phyloP scores from a whole-genome alignment of 768 basidiomycete species.

The Hypholoma sublateritium region DNA sequence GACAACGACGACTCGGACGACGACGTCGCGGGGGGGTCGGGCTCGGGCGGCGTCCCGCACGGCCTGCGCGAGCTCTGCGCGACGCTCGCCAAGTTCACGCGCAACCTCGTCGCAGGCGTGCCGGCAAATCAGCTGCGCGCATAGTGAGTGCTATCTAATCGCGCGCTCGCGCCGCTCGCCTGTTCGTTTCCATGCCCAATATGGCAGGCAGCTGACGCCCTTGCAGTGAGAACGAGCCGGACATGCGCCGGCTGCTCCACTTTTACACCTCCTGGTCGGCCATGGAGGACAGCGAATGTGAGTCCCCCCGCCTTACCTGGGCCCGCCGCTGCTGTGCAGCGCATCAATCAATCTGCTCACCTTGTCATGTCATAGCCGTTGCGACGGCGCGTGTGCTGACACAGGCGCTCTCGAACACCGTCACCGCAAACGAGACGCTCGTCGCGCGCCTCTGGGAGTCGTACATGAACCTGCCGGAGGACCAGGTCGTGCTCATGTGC shows the following conservation, averaged over 20 bases:
- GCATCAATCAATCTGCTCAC: neutral
- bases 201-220: conserved; percentile 4
- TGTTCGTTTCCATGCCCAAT: conserved; percentile 5
- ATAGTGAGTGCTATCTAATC: conserved; percentile 51
- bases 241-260: conserved; percentile 65
- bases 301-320: conserved; percentile 18
- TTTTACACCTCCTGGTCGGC: conserved; percentile 77
- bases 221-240: conserved; percentile 66
- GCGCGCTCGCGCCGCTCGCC: neutral
- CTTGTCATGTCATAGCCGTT: conserved; percentile 47
- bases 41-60: conserved; percentile 26
- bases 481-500: conserved; percentile 75
- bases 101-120: conserved; percentile 81
- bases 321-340: neutral
- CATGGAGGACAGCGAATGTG: conserved; percentile 61
- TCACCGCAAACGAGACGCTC: conserved; percentile 69
- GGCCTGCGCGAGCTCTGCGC: conserved; percentile 40
- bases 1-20: conserved; percentile 47
- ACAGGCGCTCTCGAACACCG: conserved; percentile 82
- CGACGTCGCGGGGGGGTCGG: conserved; percentile 23
- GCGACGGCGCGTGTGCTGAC: conserved; percentile 63
- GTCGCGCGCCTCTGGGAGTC: conserved; percentile 60
- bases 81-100: conserved; percentile 73
- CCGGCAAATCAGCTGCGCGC: conserved; percentile 69
- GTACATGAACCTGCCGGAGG: conserved; percentile 68